Base-by-base conservation (phyloP, 2,329 filamentous ascomycete species). In the Fonsecaea monophora region DNA sequence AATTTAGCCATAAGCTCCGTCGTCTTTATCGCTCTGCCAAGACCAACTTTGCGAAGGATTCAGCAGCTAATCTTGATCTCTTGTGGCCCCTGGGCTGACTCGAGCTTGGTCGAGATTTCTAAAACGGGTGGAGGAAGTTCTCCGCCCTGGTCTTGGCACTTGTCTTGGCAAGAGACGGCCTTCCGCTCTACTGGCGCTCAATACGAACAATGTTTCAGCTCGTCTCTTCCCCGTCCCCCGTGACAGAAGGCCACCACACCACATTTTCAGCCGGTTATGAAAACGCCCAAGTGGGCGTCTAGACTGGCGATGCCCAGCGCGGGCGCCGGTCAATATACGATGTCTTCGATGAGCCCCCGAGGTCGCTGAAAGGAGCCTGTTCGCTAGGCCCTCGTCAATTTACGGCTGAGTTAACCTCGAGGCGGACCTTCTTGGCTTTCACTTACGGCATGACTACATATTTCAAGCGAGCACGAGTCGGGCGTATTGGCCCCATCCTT, bases 151-250 rank as follows among this genome's bases (percentile, higher is more conserved):
- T 13, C 45, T 50, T 50, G 45, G 18, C 45, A 12, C 18, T 3
- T 4, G 4, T 4, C 45, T 50, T 50, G 45, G 18, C 45, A 50
- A 25, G 18, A 2, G 45, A 25, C n/a, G 4, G 18, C 3, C 10
- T 50, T 50, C 45, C 45, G 45, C 45, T 21, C 45, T 50, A 25
- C 42, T 10, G 45, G 18, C 18, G 10, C 10, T 3, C 7, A 50
- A 50, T 25, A 25, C 45, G 45, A 50, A 50, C 45, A 25, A 25
- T 50, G 25, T 50, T 50, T 50, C 45, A 50, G 45, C 45, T 25
- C 45, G 9, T 38, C 45, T 25, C 18, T 10, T 25, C 13, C 13
- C 45, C 8, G 25, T 42, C 18, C 21, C 25, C 18, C 18, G 3
- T 25, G 45, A 25, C 9, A 8, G 2, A 25, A 25, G 45, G 13